Percentiles rank a stretch among this genome's conserved stretches.
Evolutionary conservation across 305 asterid species (phyloP).

Genomic region (Fraxinus nigra): DNA sequence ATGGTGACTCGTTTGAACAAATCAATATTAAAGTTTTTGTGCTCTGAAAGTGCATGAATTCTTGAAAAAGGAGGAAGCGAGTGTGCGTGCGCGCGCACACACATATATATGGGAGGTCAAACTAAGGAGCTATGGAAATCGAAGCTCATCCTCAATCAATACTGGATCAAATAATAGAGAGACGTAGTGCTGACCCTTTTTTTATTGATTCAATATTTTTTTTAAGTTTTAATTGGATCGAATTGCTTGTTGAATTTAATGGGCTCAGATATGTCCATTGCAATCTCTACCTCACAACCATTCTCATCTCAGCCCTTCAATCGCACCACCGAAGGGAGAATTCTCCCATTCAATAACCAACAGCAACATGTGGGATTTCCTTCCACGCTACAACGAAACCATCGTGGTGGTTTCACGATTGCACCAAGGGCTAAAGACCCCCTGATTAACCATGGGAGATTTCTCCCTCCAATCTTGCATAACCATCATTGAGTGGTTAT

Average conservation of each 20-base stretch:
- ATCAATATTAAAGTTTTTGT: too few species aligned
- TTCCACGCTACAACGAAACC: background rate
- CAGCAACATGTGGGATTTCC: background rate
- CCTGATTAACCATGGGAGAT: background rate
- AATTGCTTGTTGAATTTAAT: too few species aligned
- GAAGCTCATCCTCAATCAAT: too few species aligned
- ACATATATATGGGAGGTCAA: too few species aligned
- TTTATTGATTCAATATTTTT: too few species aligned
- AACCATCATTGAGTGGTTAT: background rate
- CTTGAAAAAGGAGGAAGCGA: too few species aligned
- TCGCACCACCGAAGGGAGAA: background rate
- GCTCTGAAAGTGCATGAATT: background rate
- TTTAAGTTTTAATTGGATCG: too few species aligned
- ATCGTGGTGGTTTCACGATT: background rate
- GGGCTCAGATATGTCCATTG: background rate
- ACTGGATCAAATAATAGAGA: too few species aligned
- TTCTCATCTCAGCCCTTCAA: background rate
- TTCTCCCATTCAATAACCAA: background rate
- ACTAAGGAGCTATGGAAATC: too few species aligned
- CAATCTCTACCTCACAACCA: background rate
- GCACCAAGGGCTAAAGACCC: background rate
- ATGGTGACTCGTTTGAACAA: too few species aligned
- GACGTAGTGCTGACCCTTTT: too few species aligned
- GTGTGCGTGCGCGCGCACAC: too few species aligned
- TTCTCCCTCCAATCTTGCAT: background rate